Conservation (phyloP, 2,329 filamentous ascomycete species). For the Clarireedia paspali region DNA sequence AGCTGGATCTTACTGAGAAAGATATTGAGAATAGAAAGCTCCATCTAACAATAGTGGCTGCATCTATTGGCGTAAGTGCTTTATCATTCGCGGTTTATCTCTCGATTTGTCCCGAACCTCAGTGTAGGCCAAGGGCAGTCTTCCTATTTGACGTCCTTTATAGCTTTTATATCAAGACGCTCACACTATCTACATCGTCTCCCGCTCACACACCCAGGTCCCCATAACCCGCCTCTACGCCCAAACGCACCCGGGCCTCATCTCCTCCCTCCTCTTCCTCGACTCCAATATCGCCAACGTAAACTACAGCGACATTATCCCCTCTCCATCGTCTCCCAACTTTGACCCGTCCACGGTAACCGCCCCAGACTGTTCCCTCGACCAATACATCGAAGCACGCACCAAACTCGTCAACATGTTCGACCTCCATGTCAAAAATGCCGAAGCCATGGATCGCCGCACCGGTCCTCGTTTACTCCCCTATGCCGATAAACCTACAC, state of each 20-base stretch:
- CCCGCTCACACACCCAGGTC: neutral
- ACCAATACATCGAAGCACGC: slow-evolving; percentile 26
- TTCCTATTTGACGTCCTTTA: neutral
- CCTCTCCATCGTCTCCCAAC: slow-evolving; percentile 22
- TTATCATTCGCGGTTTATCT: neutral
- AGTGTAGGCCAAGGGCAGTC: too few relatives aligned
- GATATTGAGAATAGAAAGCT: slow-evolving; percentile 12
- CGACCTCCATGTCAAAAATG: slow-evolving; percentile 24
- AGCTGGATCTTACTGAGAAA: slow-evolving; percentile 6
- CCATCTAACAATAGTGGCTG: slow-evolving; percentile 24
- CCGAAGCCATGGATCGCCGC: slow-evolving; percentile 26
- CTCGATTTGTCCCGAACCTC: too few relatives aligned
- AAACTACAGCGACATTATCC: slow-evolving; percentile 26
- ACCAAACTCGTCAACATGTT: slow-evolving; percentile 25
- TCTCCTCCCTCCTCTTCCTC: slow-evolving; percentile 27
- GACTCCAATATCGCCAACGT: slow-evolving; percentile 30
- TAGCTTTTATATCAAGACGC: too few relatives aligned
- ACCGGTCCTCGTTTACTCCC: slow-evolving; percentile 24
- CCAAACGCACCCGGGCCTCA: slow-evolving; percentile 22
- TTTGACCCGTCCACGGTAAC: slow-evolving; percentile 22
- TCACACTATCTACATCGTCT: too few relatives aligned
- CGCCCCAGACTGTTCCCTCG: slow-evolving; percentile 23
- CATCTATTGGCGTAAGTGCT: slow-evolving; percentile 25
- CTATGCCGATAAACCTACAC: slow-evolving; percentile 22
- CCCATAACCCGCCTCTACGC: slow-evolving; percentile 28